Evolutionary conservation across 306 rosid species (phyloP).

Genomic region (Lathyrus oleraceus): DNA sequence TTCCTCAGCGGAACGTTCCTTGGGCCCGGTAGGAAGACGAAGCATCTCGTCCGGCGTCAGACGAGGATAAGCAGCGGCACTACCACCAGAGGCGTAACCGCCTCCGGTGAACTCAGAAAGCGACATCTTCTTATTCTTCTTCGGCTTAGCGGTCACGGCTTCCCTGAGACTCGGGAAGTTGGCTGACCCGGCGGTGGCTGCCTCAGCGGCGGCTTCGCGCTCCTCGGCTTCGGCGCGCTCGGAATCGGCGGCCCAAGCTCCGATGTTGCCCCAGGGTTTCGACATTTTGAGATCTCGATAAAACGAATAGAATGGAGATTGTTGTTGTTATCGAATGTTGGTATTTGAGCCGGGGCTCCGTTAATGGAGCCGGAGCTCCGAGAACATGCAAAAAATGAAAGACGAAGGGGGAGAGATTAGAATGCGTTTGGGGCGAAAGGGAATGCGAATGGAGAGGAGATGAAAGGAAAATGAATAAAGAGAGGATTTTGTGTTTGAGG

Average conservation of each 20-base stretch:
- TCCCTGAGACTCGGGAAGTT: constrained; percentile 86
- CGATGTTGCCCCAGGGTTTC: constrained; percentile 83
- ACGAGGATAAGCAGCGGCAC: constrained; percentile 28
- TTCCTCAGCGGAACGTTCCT: constrained; percentile 77
- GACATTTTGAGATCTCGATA: constrained; percentile 69
- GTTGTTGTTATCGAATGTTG: background rate
- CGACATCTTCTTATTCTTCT: constrained; percentile 68
- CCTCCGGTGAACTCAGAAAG: constrained; percentile 35
- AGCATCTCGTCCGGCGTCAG: constrained; percentile 77
- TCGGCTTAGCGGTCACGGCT: constrained; percentile 64
- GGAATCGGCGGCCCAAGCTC: constrained; percentile 95
- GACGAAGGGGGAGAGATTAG: background rate
- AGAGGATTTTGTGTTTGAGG: background rate
- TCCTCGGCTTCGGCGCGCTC: constrained; percentile 94
- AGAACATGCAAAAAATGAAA: constrained; percentile 44
- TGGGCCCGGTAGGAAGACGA: constrained; percentile 87
- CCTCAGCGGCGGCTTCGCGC: constrained; percentile 44
- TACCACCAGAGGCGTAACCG: background rate
- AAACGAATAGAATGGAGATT: background rate
- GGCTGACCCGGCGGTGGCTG: constrained; percentile 45
- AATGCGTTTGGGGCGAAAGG: constrained; percentile 14
- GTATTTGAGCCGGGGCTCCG: constrained; percentile 65
- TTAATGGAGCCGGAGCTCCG: constrained; percentile 78
- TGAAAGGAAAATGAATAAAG: background rate
- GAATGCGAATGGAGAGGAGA: constrained; percentile 9